Evolutionary conservation across 768 basidiomycete genomes (phyloP), one percentile per base, ranked within the genome.

Genomic region (Mycena venus): DNA sequence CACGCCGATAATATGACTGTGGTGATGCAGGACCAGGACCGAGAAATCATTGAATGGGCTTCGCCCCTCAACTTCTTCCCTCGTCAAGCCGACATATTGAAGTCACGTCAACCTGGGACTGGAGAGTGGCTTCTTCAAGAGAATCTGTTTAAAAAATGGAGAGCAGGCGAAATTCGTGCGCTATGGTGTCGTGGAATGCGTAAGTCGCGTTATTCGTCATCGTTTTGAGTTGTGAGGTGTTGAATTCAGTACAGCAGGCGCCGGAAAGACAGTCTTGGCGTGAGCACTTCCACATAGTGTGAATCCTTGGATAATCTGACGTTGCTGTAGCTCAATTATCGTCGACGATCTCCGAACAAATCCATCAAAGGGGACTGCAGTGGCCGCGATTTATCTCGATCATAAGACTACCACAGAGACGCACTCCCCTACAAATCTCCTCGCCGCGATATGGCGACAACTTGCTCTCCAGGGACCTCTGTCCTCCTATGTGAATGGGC

Each of bases 51-150:
- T n/a, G n/a, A n/a, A n/a, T n/a, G 38, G 38, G 31, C 29, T 47
- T 66, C 64, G 5, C 64, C 64, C 12, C 27, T 66, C 44, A 66
- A 66, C n/a, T 51, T 66, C 44, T 66, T 66, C n/a, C 15, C 47
- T 3, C 64, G 64, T 23, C 64, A 66, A 29, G 32, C 19, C 9
- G 64, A 47, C 14, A 51, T 66, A 31, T 66, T 34, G 7, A 29
- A 32, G 9, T 21, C 31, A 7, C 31, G 47, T 10, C 44, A 66
- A 51, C 38, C 38, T 7, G 49, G 47, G 12, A 66, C 64, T 14
- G 64, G 64, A 8, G 47, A 51, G 14, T 66, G 64, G 64, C 44
- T 66, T n/a, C 25, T 66, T 9, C 23, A 66, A 51, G 11, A 49
- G 21, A 10, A 17, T 14, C 31, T 34, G 4, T 66, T 51, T 25